Evolutionary conservation across 805 yeast species (phyloP), one percentile per base, ranked within the genome.

Genomic region (Starmerella etchellsii): DNA sequence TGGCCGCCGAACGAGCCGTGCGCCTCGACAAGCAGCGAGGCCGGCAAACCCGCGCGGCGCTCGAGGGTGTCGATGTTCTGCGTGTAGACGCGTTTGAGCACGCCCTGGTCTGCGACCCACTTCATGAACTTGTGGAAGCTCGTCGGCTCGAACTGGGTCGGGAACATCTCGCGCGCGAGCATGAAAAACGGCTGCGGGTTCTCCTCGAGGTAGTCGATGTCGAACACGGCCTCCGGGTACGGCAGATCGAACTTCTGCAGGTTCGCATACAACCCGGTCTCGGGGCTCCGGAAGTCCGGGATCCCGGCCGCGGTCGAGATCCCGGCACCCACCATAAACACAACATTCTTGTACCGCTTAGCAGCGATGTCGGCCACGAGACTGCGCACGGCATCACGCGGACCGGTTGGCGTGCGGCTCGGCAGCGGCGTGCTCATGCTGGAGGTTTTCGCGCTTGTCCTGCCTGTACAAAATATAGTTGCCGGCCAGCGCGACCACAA

Each of bases 41-140:
- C 74, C 1, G 64, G 54, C 2, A 88, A 71, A 0, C 95, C 95
- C 0, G 95, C 91, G 16, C 79, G 64, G 49, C 93, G 68, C 56
- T 88, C 98, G 47, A 88, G 64, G 1, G 95, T 85, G 56, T 88
- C 97, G 36, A 88, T 87, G 56, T 88, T 88, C 57, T 88, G 97
- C 0, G 96, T 83, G 57, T 82, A 88, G 10, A 87, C 74, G 41
- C 96, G 65, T 34, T 71, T 63, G 49, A 88, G 62, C 30, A 64
- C 59, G 2, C 70, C 69, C 48, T 79, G 73, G 29, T 76, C 78
- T 51, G 83, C 78, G 21, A 84, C 63, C 42, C 82, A 53, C 44
- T 66, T 70, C 58, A 88, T 69, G 47, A 88, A 69, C 53, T 69
- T 66, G 59, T 88, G 98, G 55, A 83, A 85, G 49, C 69, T 68